A percentile compares a stretch with the other conserved stretches of the same genome.
Evolutionary conservation across 768 basidiomycete genomes (phyloP).

Genomic region (Pleurotus ostreatus): DNA sequence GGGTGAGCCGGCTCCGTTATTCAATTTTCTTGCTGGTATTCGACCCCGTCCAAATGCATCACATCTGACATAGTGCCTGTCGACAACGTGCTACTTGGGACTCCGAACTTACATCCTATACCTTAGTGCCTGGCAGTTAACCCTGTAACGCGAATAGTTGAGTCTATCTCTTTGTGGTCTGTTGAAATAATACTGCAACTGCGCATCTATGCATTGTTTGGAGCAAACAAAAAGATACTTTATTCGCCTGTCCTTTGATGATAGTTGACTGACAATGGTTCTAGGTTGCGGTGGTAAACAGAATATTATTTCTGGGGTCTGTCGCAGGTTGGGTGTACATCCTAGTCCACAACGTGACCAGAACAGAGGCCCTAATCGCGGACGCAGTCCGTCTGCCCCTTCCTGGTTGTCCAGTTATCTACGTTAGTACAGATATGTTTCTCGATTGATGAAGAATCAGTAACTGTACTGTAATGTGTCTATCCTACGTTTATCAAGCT

Average conservation of each 20-base stretch:
- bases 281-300: slow-evolving; percentile 36
- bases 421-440: slow-evolving; percentile 28
- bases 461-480: neutral
- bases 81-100: no score
- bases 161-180: slow-evolving; percentile 42
- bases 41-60: slow-evolving; percentile 41
- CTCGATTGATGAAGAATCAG: neutral
- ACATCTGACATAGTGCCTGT: slow-evolving; percentile 31
- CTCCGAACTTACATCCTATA: neutral
- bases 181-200: slow-evolving; percentile 48
- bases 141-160: slow-evolving; percentile 36
- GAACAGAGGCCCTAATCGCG: slow-evolving; percentile 30
- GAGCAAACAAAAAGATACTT: slow-evolving; percentile 31
- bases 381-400: slow-evolving; percentile 29
- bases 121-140: slow-evolving; percentile 39
- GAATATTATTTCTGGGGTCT: slow-evolving; percentile 33
- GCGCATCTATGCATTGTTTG: slow-evolving; percentile 38
- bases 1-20: slow-evolving; percentile 30
- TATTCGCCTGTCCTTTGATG: neutral
- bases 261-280: neutral
- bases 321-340: slow-evolving; percentile 38
- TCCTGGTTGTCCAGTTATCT: slow-evolving; percentile 38
- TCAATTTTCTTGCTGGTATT: slow-evolving; percentile 38
- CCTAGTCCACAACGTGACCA: slow-evolving; percentile 30
- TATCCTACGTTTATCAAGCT: slow-evolving; percentile 16